Evolutionary conservation across 2,329 filamentous ascomycete genomes (phyloP).

Genomic region (Aspergillus ustus): DNA sequence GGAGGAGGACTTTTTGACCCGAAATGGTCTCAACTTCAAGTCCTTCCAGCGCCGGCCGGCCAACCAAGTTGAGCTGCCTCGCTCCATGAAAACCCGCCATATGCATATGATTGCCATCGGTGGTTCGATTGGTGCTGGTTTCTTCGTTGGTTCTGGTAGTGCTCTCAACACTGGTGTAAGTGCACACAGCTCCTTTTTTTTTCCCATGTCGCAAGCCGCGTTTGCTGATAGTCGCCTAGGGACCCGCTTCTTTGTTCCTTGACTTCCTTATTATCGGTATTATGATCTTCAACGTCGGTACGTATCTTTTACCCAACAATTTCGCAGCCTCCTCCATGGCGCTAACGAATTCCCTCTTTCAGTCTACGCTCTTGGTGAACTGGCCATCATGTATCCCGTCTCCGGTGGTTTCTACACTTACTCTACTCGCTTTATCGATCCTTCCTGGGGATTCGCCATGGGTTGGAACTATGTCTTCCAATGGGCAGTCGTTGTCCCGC

Average conservation of each 20-base stretch:
- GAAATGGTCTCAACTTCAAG: constrained; percentile 29
- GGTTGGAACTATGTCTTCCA: constrained; percentile 72
- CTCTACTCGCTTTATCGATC: constrained; percentile 64
- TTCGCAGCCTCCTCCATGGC: too few species aligned
- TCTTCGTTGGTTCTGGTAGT: constrained; percentile 26
- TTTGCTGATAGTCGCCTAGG: neutral
- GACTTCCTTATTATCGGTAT: constrained; percentile 59
- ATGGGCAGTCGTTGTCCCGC: constrained; percentile 80
- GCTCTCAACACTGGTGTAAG: constrained; percentile 22
- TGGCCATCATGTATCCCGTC: constrained; percentile 65
- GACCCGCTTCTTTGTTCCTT: constrained; percentile 30
- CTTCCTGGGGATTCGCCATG: constrained; percentile 57
- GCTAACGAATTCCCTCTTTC: constrained; percentile 21
- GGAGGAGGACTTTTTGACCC: constrained; percentile 29
- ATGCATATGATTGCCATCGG: constrained; percentile 47
- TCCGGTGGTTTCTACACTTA: constrained; percentile 65
- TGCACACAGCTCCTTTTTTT: too few species aligned
- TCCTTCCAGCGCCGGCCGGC: constrained; percentile 27
- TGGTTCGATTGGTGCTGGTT: constrained; percentile 25
- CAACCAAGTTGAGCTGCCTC: constrained; percentile 25
- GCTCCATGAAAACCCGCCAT: constrained; percentile 36
- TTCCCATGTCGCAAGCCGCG: neutral
- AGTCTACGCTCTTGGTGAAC: constrained; percentile 63
- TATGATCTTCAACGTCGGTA: constrained; percentile 55
- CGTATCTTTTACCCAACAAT: neutral